These are phyloP conservation scores for Ophiostoma sp. DNA, from an alignment of 2,329 filamentous ascomycete genomes.

Conservation along the genomic window DNA sequence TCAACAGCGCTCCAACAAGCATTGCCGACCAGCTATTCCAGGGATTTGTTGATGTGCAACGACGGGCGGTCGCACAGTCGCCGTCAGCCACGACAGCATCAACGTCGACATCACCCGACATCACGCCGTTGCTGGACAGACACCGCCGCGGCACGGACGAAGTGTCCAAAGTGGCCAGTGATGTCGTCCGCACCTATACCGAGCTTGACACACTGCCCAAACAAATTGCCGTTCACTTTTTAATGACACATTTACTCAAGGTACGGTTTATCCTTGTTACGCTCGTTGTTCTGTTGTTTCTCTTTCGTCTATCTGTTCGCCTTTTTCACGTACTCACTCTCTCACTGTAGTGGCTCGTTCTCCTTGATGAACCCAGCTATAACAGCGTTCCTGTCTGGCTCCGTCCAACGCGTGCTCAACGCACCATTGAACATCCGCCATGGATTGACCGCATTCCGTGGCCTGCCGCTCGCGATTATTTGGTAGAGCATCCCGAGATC, in stretches of 20 bases:
- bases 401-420: background rate
- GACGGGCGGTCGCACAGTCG: background rate
- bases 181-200: slow-evolving; percentile 3
- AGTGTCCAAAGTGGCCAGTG: slow-evolving; percentile 6
- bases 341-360: background rate
- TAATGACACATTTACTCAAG: background rate
- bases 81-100: background rate
- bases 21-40: slow-evolving; percentile 13
- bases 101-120: background rate
- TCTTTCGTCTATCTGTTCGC: background rate
- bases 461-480: slow-evolving; percentile 5
- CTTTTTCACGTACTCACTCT: background rate
- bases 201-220: slow-evolving; percentile 14
- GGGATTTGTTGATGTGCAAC: slow-evolving; percentile 1
- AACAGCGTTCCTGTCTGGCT: slow-evolving; percentile 5
- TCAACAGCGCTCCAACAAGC: background rate
- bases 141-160: background rate
- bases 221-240: slow-evolving; percentile 9
- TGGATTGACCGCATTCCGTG: slow-evolving; percentile 15
- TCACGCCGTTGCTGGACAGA: background rate
- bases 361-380: slow-evolving; percentile 14
- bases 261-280: background rate
- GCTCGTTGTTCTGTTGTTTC: background rate
- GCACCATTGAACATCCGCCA: background rate
- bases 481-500: background rate